A percentile compares a stretch with the other conserved stretches of the same genome.
Evolutionary conservation across 768 basidiomycete species (phyloP).

Genomic region (Amanita rubescens): DNA sequence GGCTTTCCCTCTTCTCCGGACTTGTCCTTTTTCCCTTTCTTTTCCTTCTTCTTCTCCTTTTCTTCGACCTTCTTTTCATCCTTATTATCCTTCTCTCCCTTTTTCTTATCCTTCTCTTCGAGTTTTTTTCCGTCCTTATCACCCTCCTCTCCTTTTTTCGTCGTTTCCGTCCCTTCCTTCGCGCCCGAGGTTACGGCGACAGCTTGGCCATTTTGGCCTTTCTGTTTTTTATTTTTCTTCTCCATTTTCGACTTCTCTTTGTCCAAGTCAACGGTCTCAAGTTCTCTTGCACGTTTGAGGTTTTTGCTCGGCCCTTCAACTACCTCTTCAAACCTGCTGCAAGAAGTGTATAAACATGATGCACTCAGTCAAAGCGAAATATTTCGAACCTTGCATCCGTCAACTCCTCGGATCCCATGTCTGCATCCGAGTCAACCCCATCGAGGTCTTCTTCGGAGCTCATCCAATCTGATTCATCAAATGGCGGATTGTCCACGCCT

Average conservation of each 20-base stretch:
- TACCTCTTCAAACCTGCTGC: constrained; percentile 73
- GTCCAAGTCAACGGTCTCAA: constrained; percentile 30
- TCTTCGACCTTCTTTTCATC: constrained; percentile 12
- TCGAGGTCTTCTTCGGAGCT: constrained; percentile 59
- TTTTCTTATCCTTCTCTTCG: constrained; percentile 28
- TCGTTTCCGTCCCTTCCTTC: constrained; percentile 28
- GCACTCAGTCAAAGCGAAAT: not conserved
- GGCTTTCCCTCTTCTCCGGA: constrained; percentile 23
- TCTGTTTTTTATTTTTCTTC: constrained; percentile 76
- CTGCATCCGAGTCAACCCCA: constrained; percentile 79
- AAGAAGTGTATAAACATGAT: not conserved
- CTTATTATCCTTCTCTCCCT: constrained; percentile 25
- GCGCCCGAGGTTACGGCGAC: constrained; percentile 41
- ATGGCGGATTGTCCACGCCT: constrained; percentile 40
- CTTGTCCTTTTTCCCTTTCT: constrained; percentile 27
- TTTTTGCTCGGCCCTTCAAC: constrained; percentile 34
- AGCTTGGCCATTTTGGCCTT: constrained; percentile 41
- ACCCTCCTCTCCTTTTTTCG: constrained; percentile 20
- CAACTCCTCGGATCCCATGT: constrained; percentile 58
- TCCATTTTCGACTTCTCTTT: constrained; percentile 45
- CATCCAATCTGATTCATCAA: constrained; percentile 33
- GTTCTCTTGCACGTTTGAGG: constrained; percentile 67
- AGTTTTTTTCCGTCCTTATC: constrained; percentile 19
- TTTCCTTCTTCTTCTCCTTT: constrained; percentile 7
- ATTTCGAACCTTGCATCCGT: constrained; percentile 45